Conservation (phyloP, 116 monocot genomes). For the Iris pallida region DNA sequence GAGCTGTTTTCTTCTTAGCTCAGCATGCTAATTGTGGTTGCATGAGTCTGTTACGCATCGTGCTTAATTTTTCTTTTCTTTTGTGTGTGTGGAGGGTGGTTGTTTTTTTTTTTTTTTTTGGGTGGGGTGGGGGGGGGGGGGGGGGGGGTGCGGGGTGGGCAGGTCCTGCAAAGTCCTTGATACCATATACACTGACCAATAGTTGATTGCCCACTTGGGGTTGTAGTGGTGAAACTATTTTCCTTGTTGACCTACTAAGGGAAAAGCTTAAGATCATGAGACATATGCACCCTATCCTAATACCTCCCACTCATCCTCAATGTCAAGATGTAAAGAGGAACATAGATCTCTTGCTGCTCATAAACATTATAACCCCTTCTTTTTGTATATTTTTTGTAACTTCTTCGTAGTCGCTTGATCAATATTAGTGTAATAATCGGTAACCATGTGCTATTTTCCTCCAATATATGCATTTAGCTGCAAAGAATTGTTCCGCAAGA, state of each 20-base stretch:
- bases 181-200: slow-evolving; percentile 9
- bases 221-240: slow-evolving; percentile 17
- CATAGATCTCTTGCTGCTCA: background rate
- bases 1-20: background rate
- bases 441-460: background rate
- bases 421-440: background rate
- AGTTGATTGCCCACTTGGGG: slow-evolving; percentile 14
- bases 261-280: slow-evolving; percentile 14
- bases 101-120: background rate
- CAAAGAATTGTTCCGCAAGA: background rate
- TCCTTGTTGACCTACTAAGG: slow-evolving; percentile 27
- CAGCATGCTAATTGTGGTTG: background rate
- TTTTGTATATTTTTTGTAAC: background rate
- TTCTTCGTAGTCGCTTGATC: background rate
- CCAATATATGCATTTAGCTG: background rate
- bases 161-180: slow-evolving; percentile 3
- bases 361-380: background rate
- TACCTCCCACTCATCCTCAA: slow-evolving; percentile 3
- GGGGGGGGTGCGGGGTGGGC: no score
- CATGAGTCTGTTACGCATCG: background rate
- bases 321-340: background rate
- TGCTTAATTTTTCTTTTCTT: no score
- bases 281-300: slow-evolving; percentile 18
- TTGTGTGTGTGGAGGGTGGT: no score
- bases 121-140: background rate